Conservation (phyloP, 1,284 basidiomycete genomes). For the Ceratobasidium sp. region DNA sequence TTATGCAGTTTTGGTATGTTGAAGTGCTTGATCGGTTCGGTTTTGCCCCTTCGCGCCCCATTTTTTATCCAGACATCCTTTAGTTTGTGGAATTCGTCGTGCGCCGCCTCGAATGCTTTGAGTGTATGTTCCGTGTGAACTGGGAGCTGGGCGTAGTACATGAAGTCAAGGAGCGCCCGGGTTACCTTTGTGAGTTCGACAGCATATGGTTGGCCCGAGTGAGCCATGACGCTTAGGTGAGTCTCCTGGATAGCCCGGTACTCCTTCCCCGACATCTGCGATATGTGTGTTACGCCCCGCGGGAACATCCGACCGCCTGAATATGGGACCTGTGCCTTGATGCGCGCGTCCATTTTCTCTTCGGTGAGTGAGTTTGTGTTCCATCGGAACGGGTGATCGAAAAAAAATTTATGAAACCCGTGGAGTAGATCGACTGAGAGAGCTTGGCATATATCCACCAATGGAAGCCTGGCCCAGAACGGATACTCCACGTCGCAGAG, state of each 20-base stretch:
- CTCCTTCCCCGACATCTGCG: conserved; percentile 30
- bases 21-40: background rate
- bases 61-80: conserved; percentile 30
- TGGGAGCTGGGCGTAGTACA: conserved; percentile 14
- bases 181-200: conserved; percentile 7
- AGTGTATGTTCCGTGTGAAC: conserved; percentile 1
- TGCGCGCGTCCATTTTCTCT: conserved; percentile 43
- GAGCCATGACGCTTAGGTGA: conserved; percentile 1
- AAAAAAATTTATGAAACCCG: conserved; percentile 44
- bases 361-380: conserved; percentile 40
- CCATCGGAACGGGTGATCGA: conserved; percentile 46
- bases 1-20: conserved; percentile 26
- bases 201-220: background rate
- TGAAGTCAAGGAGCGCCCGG: background rate
- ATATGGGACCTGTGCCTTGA: conserved; percentile 8
- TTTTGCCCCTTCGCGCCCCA: conserved; percentile 14
- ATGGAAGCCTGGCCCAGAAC: conserved; percentile 45
- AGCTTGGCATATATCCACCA: conserved; percentile 37
- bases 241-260: conserved; percentile 1
- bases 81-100: background rate
- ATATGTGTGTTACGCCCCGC: conserved; percentile 23
- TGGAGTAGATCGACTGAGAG: conserved; percentile 46
- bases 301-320: background rate
- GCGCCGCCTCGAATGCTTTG: background rate
- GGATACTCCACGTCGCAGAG: conserved; percentile 48